Percentiles rank a stretch among this genome's conserved stretches.
Conservation (phyloP, 2,329 filamentous ascomycete species). For the Leptographium lundbergii region DNA sequence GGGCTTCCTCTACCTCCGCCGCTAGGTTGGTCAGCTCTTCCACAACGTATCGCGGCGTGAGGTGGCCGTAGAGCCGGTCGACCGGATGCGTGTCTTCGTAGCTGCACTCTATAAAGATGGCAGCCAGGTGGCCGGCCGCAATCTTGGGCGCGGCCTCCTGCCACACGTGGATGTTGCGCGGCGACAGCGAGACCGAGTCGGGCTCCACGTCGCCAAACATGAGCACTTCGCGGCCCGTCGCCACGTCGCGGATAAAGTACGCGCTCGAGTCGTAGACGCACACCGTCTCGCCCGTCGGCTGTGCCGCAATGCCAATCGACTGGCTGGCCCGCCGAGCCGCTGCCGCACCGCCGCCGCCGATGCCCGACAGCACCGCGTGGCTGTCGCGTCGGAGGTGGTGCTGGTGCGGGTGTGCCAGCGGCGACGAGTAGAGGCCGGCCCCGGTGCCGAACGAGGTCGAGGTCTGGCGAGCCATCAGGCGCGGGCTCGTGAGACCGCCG, state of each 20-base stretch:
- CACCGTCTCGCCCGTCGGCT: slow-evolving; percentile 28
- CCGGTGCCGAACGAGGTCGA: slow-evolving; percentile 1
- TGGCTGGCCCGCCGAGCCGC: slow-evolving; percentile 3
- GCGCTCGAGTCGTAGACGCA: slow-evolving; percentile 82
- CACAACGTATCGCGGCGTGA: slow-evolving; percentile 72
- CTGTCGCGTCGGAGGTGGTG: slow-evolving; percentile 11
- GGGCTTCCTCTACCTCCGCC: slow-evolving; percentile 48
- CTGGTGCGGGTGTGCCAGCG: background rate
- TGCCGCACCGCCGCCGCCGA: background rate
- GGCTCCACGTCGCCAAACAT: slow-evolving; percentile 96
- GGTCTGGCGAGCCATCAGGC: slow-evolving; percentile 13
- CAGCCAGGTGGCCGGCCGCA: slow-evolving; percentile 54
- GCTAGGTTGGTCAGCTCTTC: slow-evolving; percentile 66
- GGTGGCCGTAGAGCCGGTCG: slow-evolving; percentile 72
- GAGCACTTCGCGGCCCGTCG: slow-evolving; percentile 63
- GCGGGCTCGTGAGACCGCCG: slow-evolving; percentile 14
- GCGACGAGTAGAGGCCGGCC: slow-evolving; percentile 5
- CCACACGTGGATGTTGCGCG: slow-evolving; percentile 77
- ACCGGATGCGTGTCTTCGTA: slow-evolving; percentile 73
- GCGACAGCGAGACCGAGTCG: slow-evolving; percentile 69
- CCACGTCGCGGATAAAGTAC: slow-evolving; percentile 76
- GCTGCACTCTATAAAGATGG: slow-evolving; percentile 91
- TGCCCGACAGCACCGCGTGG: slow-evolving; percentile 3
- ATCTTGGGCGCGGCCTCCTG: slow-evolving; percentile 79
- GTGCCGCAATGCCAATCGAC: background rate